Evolutionary conservation across 208 protist species (phyloP), one percentile per base, ranked within the genome.

Genomic region (Leishmania martiniquensis): DNA sequence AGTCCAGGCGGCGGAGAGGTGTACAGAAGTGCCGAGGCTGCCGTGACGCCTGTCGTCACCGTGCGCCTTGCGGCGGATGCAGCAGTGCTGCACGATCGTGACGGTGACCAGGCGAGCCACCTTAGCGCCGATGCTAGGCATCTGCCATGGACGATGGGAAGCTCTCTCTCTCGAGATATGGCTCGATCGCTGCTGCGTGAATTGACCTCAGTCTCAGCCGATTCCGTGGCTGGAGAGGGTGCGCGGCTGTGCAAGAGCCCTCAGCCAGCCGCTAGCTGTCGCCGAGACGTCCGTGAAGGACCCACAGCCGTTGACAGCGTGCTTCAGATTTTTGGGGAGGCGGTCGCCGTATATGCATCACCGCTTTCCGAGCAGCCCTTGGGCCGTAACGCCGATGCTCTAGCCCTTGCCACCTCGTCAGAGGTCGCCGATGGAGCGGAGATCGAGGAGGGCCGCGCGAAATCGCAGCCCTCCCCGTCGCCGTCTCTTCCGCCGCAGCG

Each of bases 141-240:
- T 42, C 9, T 17, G 34, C 49, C 42, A 72, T 15, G 45, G 32
- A 12, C 70, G 13, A 45, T 15, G 37, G 13, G 39, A 7, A 34
- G 45, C 15, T 15, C 17, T 22, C 12, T 34, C 4, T 42, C 34
- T 29, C 51, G 52, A 70, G 70, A 51, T 20, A 71, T 37, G 25
- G 62, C 20, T 65, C 78, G 78, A 1, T 83, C 73, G 29, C 73
- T 83, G 20, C n/a, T 83, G 73, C 22, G 17, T 10, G 78, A 83
- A n/a, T 13, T 83, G 34, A n/a, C 78, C 29, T 45, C 73, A 15
- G 72, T 59, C 68, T 51, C 68, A 52, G 47, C 2, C 29, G 17
- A 52, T 57, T 10, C 47, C 25, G 32, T 29, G 47, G 25, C 32
- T 12, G 45, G 29, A 39, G 68, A 12, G 68, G 44, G 32, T 34